Conservation (phyloP, 768 basidiomycete species). For the Leccinum subtestaceum region DNA sequence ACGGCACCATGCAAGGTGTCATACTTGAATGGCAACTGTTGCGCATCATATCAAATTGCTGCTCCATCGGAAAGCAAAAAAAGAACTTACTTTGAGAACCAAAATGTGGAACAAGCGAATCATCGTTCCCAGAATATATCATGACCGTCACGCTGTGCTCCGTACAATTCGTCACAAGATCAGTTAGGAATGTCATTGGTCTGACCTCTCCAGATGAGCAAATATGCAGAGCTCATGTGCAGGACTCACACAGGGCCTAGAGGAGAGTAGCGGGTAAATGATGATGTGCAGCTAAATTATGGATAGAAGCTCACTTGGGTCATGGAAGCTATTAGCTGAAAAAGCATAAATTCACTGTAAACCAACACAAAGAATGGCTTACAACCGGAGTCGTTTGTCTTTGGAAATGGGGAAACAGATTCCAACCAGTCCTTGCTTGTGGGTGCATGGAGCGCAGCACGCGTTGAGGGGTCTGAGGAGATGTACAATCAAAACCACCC, state of each 20-base stretch:
- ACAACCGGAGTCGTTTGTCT: not conserved
- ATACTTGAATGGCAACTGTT: conserved; percentile 54
- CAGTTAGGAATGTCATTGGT: conserved; percentile 61
- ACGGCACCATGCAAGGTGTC: not conserved
- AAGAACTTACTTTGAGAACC: conserved; percentile 54
- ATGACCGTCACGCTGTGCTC: conserved; percentile 46
- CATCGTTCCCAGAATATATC: conserved; percentile 67
- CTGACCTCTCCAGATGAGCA: conserved; percentile 28
- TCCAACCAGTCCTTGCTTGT: conserved; percentile 51
- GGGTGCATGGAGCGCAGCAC: conserved; percentile 65
- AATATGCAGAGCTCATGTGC: not conserved
- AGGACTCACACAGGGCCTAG: conserved; percentile 36
- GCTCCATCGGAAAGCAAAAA: not conserved
- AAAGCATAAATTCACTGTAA: not conserved
- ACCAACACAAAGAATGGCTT: conserved; percentile 1
- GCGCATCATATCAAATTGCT: conserved; percentile 6
- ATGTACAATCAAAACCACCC: conserved; percentile 35
- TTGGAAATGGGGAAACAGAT: conserved; percentile 24
- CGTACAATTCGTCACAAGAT: conserved; percentile 62
- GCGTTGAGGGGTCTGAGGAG: conserved; percentile 44
- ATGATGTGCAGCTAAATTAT: not conserved
- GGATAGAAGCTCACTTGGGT: conserved; percentile 32
- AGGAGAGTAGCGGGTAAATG: not conserved
- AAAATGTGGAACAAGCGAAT: conserved; percentile 57
- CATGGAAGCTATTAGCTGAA: conserved; percentile 14